Percentiles rank a stretch among this genome's conserved stretches.
phyloP scores from a whole-genome alignment of 768 basidiomycete genomes.

The Coprinopsis cinerea region DNA sequence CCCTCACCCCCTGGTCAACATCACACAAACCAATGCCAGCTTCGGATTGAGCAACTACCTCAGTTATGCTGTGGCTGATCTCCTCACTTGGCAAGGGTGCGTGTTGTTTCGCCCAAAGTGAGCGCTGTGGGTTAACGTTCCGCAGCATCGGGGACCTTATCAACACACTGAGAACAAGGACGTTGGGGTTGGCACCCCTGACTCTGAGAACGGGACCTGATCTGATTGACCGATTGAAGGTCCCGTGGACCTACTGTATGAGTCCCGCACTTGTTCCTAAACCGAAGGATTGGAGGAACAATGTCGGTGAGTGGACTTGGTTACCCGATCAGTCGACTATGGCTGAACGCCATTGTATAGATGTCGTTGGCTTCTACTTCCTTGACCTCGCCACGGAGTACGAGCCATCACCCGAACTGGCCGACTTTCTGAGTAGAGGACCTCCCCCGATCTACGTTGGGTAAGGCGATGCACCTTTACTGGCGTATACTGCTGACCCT shows the following conservation, averaged over 20 bases:
- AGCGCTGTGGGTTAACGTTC: conserved; percentile 1
- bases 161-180: conserved; percentile 46
- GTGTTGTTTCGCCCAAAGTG: conserved; percentile 3
- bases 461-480: conserved; percentile 19
- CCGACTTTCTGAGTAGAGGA: conserved; percentile 42
- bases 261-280: conserved; percentile 52
- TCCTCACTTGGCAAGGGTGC: conserved; percentile 58
- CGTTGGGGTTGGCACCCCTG: conserved; percentile 44
- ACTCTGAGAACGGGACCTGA: conserved; percentile 44
- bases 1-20: conserved; percentile 59
- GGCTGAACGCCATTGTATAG: conserved; percentile 22
- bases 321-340: not conserved
- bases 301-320: conserved; percentile 39
- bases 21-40: conserved; percentile 49
- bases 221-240: conserved; percentile 44
- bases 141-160: conserved; percentile 52
- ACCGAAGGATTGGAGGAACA: conserved; percentile 56
- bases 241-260: conserved; percentile 64
- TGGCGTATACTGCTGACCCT: not conserved
- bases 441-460: conserved; percentile 56
- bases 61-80: conserved; percentile 52
- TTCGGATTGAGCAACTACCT: conserved; percentile 51
- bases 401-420: conserved; percentile 40
- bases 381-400: conserved; percentile 47
- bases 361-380: conserved; percentile 64